phyloP scores from a whole-genome alignment of 768 basidiomycete species.

The Russula sp. region DNA sequence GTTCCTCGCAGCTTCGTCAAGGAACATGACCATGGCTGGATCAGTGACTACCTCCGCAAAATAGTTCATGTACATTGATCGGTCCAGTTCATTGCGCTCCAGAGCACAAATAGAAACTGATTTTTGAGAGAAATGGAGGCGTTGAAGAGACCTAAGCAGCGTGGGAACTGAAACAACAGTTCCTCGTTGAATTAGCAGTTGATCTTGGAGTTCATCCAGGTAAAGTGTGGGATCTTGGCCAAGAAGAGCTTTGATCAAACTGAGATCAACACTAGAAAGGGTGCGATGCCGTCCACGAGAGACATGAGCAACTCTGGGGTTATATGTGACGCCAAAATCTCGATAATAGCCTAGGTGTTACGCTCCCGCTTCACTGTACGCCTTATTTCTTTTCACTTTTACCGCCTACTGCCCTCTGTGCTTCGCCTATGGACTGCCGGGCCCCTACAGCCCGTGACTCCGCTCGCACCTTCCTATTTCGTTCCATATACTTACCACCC shows the following conservation, averaged over 20 bases:
- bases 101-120: conserved; percentile 25
- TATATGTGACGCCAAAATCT: conserved; percentile 20
- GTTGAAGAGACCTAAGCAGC: conserved; percentile 26
- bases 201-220: conserved; percentile 32
- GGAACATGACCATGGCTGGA: conserved; percentile 5
- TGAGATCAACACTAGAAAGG: conserved; percentile 25
- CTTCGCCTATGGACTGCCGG: too few species aligned
- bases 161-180: conserved; percentile 32
- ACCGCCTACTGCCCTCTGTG: too few species aligned
- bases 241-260: conserved; percentile 25
- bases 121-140: conserved; percentile 28
- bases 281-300: conserved; percentile 21
- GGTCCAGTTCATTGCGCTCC: conserved; percentile 31
- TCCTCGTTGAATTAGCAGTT: conserved; percentile 23
- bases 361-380: too few species aligned
- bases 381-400: too few species aligned
- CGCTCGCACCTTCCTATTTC: too few species aligned
- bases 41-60: conserved; percentile 22
- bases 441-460: too few species aligned
- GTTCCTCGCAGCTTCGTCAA: conserved; percentile 18
- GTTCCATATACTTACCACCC: too few species aligned
- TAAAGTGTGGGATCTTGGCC: conserved; percentile 29
- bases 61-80: conserved; percentile 21
- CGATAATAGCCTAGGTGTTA: conserved; percentile 21
- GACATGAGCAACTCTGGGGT: conserved; percentile 18